Percentiles rank a stretch among this genome's conserved stretches.
phyloP scores from a whole-genome alignment of 1,284 basidiomycete genomes.

The Sphaerobolus stellatus region DNA sequence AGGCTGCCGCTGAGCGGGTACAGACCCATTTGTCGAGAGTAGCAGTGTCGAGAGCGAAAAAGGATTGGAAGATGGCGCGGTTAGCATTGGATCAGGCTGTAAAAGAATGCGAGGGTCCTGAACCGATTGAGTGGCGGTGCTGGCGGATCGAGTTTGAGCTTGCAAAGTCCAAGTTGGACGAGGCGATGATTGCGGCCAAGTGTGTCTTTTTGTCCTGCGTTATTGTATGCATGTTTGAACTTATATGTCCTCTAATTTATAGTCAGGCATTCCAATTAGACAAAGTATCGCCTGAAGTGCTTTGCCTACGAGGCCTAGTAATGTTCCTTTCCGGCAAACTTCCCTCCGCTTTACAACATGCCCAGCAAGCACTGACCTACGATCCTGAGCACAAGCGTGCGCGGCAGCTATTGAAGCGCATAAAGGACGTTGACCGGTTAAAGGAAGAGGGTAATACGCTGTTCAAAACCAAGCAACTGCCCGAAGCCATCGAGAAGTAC shows the following conservation, averaged over 20 bases:
- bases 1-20: conserved; percentile 57
- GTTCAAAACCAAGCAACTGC: conserved; percentile 65
- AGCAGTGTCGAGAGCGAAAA: conserved; percentile 52
- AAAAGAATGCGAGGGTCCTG: conserved; percentile 65
- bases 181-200: conserved; percentile 71
- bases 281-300: conserved; percentile 74
- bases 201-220: conserved; percentile 36
- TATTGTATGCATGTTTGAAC: conserved; percentile 3
- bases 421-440: conserved; percentile 74
- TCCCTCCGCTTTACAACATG: conserved; percentile 71
- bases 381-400: conserved; percentile 80
- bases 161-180: conserved; percentile 66
- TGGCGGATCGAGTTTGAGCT: conserved; percentile 79
- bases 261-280: conserved; percentile 76
- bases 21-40: conserved; percentile 67
- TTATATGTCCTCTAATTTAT: conserved; percentile 1
- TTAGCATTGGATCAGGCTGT: conserved; percentile 71
- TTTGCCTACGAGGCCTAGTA: conserved; percentile 78
- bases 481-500: conserved; percentile 71
- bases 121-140: conserved; percentile 75
- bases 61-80: conserved; percentile 69
- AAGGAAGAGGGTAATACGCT: conserved; percentile 84
- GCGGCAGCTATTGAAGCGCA: conserved; percentile 68
- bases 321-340: conserved; percentile 76
- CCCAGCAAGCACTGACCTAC: conserved; percentile 68